Conservation (phyloP, 495 filamentous ascomycete genomes). For the Podospora comata region DNA sequence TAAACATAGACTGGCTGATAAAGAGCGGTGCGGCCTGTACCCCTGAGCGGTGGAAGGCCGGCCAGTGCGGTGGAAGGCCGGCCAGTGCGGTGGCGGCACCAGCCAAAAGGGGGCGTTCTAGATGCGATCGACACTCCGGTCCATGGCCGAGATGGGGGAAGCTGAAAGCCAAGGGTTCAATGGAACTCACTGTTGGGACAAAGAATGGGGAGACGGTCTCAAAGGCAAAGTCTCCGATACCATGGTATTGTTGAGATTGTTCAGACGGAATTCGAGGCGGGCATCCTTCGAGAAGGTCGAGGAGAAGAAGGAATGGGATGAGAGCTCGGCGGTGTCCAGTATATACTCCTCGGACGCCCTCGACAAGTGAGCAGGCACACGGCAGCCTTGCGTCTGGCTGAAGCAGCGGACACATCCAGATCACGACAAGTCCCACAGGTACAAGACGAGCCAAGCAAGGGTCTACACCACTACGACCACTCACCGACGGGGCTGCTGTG, state of each 20-base stretch:
- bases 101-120: slow-evolving; percentile 2
- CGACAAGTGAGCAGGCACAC: background rate
- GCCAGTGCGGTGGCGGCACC: slow-evolving; percentile 4
- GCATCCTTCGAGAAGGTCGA: background rate
- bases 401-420: background rate
- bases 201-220: background rate
- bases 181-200: background rate
- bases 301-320: background rate
- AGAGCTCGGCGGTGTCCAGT: background rate
- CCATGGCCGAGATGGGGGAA: slow-evolving; percentile 7
- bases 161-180: slow-evolving; percentile 4
- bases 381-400: slow-evolving; percentile 5
- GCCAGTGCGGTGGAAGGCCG: background rate
- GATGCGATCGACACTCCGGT: slow-evolving; percentile 13
- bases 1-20: background rate
- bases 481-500: background rate
- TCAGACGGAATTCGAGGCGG: background rate
- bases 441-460: background rate
- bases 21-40: background rate
- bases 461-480: background rate
- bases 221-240: background rate
- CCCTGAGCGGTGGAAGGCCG: slow-evolving; percentile 1
- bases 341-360: background rate
- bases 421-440: background rate
- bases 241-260: background rate